Base-by-base conservation (phyloP, 2,329 filamentous ascomycete genomes). In the Phoma sp. region DNA sequence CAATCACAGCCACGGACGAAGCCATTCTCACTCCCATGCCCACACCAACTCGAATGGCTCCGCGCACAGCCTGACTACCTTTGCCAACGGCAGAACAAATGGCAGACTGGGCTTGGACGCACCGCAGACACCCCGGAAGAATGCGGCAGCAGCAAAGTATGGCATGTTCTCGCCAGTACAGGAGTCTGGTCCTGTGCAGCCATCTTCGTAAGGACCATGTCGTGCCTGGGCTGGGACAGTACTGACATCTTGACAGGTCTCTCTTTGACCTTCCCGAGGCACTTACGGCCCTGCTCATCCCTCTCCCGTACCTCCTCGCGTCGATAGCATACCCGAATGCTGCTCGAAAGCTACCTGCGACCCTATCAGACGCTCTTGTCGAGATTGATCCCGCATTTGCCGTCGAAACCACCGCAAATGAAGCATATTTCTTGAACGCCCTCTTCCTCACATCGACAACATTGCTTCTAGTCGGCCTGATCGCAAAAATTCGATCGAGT, bases 261-360 rank as follows among this genome's bases (percentile, higher is more conserved):
- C 71, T 66, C 62, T 51, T 72, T 4, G 59, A 67, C 47, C 76
- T 80, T 14, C 72, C 76, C 21, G 81, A 84, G 64, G 69, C 79
- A 5, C 57, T 83, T 50, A 81, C 80, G 5, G 81, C 80, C 20
- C 60, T 83, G 47, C 70, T 85, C 25, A 71, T 83, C 21, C 79
- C 80, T 7, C 69, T 82, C 21, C 80, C 80, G 5, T 82, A 76
- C 52, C 60, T 82, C 47, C 70, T 82, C 45, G 78, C 78, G 6
- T 78, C 79, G 6, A 66, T 79, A 14, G 78, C 78, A 48, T 80
- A 78, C 56, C 76, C 76, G n/a, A 57, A 48, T 7, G 60, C 56
- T 18, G 29, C 57, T 39, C 58, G 53, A 21, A 64, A 58, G 47
- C 29, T 63, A 4, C 59, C 65, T n/a, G 53, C 62, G 12, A 60